Conservation (phyloP, 2,329 filamentous ascomycete species). For the Sordariomycetes sp. region DNA sequence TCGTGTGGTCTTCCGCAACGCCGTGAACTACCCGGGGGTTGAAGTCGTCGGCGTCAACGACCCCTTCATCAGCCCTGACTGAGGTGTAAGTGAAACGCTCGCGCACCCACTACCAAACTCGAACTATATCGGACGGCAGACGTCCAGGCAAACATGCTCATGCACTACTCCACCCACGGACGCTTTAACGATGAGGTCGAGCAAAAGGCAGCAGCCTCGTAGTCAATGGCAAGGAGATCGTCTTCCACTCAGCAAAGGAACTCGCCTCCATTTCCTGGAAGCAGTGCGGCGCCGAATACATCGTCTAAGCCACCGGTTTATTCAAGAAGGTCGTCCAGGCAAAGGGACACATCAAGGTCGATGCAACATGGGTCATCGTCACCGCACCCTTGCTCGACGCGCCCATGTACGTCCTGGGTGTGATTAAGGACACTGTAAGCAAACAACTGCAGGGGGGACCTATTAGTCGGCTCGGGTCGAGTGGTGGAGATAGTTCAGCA, state of each 20-base stretch:
- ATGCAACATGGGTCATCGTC: conserved; percentile 97
- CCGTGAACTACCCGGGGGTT: conserved; percentile 79
- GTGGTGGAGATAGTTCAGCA: too few species aligned
- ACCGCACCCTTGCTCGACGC: conserved; percentile 89
- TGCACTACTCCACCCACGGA: conserved; percentile 97
- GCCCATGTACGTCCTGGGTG: conserved; percentile 99
- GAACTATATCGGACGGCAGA: not conserved
- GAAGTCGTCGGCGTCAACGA: conserved; percentile 97
- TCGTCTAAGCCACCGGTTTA: conserved; percentile 56
- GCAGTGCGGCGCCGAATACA: conserved; percentile 67
- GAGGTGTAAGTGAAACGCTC: conserved; percentile 78
- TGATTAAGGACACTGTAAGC: conserved; percentile 92
- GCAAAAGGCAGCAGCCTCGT: conserved; percentile 60
- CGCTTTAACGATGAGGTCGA: conserved; percentile 87
- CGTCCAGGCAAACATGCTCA: conserved; percentile 91
- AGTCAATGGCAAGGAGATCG: conserved; percentile 80
- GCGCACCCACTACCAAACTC: not conserved
- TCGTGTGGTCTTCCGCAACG: conserved; percentile 98
- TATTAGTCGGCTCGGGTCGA: too few species aligned
- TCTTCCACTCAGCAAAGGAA: conserved; percentile 14
- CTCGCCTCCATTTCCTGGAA: conserved; percentile 83
- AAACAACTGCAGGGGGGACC: conserved; percentile 99
- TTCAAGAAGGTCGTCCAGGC: conserved; percentile 99
- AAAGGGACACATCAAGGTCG: conserved; percentile 84
- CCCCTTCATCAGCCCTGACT: conserved; percentile 96